Conservation (phyloP, 192 early-diverging fungal genomes). For the Linnemannia hyalina region DNA sequence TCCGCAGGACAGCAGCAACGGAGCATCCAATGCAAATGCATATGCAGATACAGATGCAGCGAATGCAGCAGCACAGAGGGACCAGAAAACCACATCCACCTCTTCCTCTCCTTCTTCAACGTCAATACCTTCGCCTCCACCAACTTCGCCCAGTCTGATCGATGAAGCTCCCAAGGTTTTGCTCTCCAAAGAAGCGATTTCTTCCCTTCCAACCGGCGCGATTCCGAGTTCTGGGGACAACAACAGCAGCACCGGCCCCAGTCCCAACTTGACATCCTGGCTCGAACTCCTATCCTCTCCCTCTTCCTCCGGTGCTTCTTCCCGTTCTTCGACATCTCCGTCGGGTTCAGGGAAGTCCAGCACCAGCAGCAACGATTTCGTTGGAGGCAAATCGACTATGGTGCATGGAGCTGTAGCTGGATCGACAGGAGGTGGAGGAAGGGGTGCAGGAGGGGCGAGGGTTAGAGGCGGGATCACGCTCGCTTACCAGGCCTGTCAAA, state of each 20-base stretch:
- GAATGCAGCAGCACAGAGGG: background rate
- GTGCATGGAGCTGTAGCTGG: background rate
- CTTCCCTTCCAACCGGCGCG: background rate
- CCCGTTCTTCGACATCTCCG: background rate
- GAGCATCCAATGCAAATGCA: background rate
- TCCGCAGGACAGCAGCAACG: background rate
- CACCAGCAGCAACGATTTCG: background rate
- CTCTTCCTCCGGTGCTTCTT: too few relatives aligned
- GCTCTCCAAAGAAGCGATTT: background rate
- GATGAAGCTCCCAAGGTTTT: background rate
- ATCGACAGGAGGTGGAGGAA: background rate
- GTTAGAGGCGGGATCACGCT: background rate
- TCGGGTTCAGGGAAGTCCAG: background rate
- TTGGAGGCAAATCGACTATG: background rate
- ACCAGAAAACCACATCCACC: background rate
- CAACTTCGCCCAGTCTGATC: background rate
- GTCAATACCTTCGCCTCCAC: background rate
- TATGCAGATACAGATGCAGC: background rate
- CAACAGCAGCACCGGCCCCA: background rate
- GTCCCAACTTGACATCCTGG: background rate
- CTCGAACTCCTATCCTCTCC: background rate
- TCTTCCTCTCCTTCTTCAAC: background rate
- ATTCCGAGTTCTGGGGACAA: background rate
- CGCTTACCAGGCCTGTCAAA: slow-evolving; percentile 9
- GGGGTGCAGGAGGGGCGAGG: background rate